Base-by-base conservation (phyloP, 164 flowering plant species). In the Santalum album region DNA sequence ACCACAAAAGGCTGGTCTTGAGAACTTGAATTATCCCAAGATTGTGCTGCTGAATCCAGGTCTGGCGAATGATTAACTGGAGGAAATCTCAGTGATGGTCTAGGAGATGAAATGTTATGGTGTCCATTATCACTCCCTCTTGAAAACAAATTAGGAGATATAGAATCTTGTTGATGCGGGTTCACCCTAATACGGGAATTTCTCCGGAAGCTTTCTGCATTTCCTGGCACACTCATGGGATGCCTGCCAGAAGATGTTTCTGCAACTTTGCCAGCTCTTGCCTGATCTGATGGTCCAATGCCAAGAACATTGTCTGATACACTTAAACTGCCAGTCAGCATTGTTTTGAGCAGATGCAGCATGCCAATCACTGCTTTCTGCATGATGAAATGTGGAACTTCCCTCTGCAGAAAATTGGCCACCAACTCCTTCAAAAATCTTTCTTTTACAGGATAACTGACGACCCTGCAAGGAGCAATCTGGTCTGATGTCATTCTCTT, bases 361-460 rank as follows among this genome's bases (percentile, higher is more conserved):
- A 54, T 67, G 74, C 82, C 78, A 72, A 26, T 56, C 50, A 67
- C 69, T 77, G 48, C 64, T 67, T 29, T 80, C 92, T 25, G 74
- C 64, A 29, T 29, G 34, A 4, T 29, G 34, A 29, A 29, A 29
- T 3, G 6, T 29, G 20, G 74, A 58, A 46, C 66, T 73, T 61
- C 80, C 84, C 65, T 65, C 56, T 16, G 66, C 39, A 61, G 96
- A 85, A 10, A 84, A 74, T 49, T 77, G 84, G 15, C 86, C 85
- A 29, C 67, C 59, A 64, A 58, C 66, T 51, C 72, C 86, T 53
- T 88, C 96, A 62, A 76, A 49, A 38, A 80, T 70, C 69, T 89
- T 89, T 57, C 96, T 73, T 71, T 86, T 89, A 66, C 84, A 69
- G 49, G 90, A 72, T 25, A 76, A 54, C 16, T 78, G 89, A 0